Conservation (phyloP, 305 asterid genomes). For the Plantago rigida region DNA sequence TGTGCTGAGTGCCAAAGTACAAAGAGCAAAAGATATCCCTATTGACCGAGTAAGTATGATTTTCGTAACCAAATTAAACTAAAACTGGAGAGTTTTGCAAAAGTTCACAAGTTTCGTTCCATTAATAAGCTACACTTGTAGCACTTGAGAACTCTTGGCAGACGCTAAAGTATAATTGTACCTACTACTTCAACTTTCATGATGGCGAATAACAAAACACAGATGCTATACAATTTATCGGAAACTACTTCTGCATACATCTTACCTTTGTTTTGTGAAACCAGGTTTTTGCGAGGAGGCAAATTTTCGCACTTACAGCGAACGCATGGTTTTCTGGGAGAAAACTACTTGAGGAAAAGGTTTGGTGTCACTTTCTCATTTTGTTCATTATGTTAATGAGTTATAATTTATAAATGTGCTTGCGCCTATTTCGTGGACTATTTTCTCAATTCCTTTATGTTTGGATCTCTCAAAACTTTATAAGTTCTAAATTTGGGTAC, state of each 20-base stretch:
- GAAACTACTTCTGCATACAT: conserved; percentile 1
- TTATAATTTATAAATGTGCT: no score
- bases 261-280: conserved; percentile 14
- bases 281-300: conserved; percentile 64
- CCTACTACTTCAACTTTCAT: no score
- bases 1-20: conserved; percentile 41
- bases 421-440: no score
- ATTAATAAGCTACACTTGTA: no score
- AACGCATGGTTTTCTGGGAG: conserved; percentile 65
- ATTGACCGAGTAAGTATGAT: conserved; percentile 50
- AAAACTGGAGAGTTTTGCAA: background rate
- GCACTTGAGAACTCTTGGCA: no score
- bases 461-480: no score
- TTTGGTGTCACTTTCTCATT: conserved; percentile 25
- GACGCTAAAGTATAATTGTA: no score
- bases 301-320: conserved; percentile 50
- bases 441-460: no score
- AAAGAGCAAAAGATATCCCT: conserved; percentile 54
- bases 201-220: no score
- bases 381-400: background rate
- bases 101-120: conserved; percentile 1
- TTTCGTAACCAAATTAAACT: conserved; percentile 4
- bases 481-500: background rate
- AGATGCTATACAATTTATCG: background rate
- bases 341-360: conserved; percentile 67